phyloP scores from a whole-genome alignment of 148 eudicot genomes.

The Heliosperma pusillum region DNA sequence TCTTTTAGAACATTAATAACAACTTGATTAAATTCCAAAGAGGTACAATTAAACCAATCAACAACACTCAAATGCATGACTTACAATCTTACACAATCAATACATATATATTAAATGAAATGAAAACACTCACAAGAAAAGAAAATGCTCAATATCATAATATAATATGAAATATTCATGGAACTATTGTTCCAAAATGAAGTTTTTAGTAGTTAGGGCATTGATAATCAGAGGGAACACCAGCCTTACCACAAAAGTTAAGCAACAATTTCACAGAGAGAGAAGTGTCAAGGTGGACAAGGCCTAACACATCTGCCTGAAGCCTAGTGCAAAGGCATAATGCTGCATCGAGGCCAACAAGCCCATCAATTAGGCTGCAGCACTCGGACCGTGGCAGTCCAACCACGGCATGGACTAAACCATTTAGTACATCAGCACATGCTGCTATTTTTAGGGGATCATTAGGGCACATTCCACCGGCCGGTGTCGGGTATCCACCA shows the following conservation, averaged over 20 bases:
- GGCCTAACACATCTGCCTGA: constrained; percentile 43
- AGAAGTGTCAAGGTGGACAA: constrained; percentile 49
- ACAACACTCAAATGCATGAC: neutral
- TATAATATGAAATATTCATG: neutral
- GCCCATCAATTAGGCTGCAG: constrained; percentile 48
- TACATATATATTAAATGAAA: neutral
- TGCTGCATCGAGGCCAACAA: constrained; percentile 61
- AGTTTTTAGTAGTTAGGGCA: constrained; percentile 25
- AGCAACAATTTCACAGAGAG: constrained; percentile 50
- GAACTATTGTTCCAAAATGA: neutral
- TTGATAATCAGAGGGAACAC: constrained; percentile 42
- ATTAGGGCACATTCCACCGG: constrained; percentile 35
- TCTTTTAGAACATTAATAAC: neutral
- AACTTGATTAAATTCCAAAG: neutral
- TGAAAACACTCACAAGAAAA: neutral
- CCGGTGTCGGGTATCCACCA: neutral
- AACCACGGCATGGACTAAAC: constrained; percentile 35
- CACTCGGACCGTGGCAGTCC: constrained; percentile 47
- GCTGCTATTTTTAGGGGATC: constrained; percentile 48
- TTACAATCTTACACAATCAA: neutral
- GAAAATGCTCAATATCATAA: neutral
- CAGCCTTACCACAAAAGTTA: constrained; percentile 42
- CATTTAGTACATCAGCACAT: constrained; percentile 43
- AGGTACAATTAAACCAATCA: neutral
- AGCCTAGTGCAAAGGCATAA: constrained; percentile 71